Evolutionary conservation across 2,329 filamentous ascomycete genomes (phyloP).

Genomic region (Mollisiaceae sp.): DNA sequence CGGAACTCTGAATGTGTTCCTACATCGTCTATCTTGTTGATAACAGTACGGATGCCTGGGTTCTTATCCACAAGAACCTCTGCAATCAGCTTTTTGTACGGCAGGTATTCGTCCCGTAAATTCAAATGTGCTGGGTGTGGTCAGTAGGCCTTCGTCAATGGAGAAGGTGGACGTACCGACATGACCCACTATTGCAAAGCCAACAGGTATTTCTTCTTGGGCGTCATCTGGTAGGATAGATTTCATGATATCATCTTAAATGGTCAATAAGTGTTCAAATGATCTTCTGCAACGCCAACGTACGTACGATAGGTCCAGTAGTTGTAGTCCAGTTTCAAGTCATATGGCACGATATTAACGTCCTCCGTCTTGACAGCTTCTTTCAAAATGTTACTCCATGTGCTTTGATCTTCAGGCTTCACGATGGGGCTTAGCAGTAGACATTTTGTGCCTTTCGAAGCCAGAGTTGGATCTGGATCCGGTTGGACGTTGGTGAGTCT

Average conservation of each 20-base stretch:
- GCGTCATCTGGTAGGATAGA: constrained; percentile 81
- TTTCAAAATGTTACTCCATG: constrained; percentile 74
- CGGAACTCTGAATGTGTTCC: constrained; percentile 85
- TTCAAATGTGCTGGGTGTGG: constrained; percentile 77
- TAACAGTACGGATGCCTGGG: constrained; percentile 79
- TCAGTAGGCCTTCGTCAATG: constrained; percentile 28
- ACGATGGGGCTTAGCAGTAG: constrained; percentile 63
- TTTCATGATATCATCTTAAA: constrained; percentile 70
- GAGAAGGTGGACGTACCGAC: constrained; percentile 60
- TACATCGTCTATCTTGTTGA: constrained; percentile 93
- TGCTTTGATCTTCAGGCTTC: constrained; percentile 66
- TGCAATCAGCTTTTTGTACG: constrained; percentile 86
- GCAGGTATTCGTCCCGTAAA: constrained; percentile 79
- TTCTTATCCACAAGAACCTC: constrained; percentile 92
- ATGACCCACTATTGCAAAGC: constrained; percentile 89
- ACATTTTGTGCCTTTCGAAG: constrained; percentile 63
- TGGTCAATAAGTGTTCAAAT: not conserved
- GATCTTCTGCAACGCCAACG: not conserved
- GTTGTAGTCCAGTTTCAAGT: constrained; percentile 78
- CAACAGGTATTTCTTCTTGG: constrained; percentile 80
- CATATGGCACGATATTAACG: constrained; percentile 75
- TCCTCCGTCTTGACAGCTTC: constrained; percentile 72
- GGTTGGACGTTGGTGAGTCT: constrained; percentile 66
- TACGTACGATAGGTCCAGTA: constrained; percentile 81
- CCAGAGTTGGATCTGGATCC: constrained; percentile 63